Base-by-base conservation (phyloP, 768 basidiomycete species). In the Tulasnella sp. region DNA sequence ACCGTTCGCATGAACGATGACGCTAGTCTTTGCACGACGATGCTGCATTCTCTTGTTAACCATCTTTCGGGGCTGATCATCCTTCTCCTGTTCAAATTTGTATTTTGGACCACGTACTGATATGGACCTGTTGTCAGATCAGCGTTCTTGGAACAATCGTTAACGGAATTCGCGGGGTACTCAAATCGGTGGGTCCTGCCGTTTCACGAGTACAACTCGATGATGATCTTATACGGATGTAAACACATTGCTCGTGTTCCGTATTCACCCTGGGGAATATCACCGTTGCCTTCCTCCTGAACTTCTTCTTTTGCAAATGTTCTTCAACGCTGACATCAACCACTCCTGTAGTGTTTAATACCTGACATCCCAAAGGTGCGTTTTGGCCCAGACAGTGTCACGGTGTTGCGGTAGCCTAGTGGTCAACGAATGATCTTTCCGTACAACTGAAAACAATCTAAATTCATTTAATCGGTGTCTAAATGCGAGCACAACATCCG, bases 41-140 rank as follows among this genome's bases (percentile, higher is more conserved):
- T 75, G 74, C 77, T 78, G 77, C 77, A 40, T 60, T 69, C n/a
- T 31, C 34, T 64, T 64, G n/a, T 64, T 60, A 60, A 78, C 77
- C 77, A 78, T 78, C 77, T 78, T 78, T 78, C 77, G 77, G 77
- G 77, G 14, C 77, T 78, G 77, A 78, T 72, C 28, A 22, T 37
- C 46, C 76, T 20, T 31, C 46, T 12, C 24, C 48, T 76, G 48
- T 20, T 37, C 28, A 22, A 24, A 1, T 12, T 11, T 18, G 41
- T 42, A 41, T 31, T 37, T 22, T n/a, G 34, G 41, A 34, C 40
- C n/a, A 22, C 6, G 37, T 44, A 16, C 40, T 42, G n/a, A 50
- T 7, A 16, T 28, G 5, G 12, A 50, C 28, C n/a, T 9, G 7
- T 20, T 40, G 54, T 31, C 12, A 50, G 48, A 14, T 31, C 20